A percentile compares a stretch with the other conserved stretches of the same genome.
Conservation (phyloP, 129 eudicot species). For the Rutidosis leptorrhynchoides region DNA sequence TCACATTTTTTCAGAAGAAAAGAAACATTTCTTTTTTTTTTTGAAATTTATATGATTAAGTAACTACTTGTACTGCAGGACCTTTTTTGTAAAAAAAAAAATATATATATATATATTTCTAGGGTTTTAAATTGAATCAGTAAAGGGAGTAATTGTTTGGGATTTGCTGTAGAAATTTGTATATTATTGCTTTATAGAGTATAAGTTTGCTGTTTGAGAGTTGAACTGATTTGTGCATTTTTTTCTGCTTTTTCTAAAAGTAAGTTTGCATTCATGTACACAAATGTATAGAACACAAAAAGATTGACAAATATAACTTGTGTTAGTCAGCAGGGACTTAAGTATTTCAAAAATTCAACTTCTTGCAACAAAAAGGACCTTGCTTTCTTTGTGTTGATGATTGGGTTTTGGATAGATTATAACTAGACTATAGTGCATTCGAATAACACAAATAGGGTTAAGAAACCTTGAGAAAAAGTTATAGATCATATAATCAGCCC, state of each 20-base stretch:
- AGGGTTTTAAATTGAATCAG: conserved; percentile 9
- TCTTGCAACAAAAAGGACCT: background rate
- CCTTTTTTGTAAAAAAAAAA: background rate
- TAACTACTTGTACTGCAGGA: background rate
- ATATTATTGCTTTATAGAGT: conserved; percentile 16
- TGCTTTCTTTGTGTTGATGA: conserved; percentile 8
- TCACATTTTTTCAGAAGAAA: background rate
- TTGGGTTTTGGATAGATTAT: background rate
- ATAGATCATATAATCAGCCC: background rate
- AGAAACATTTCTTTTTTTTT: background rate
- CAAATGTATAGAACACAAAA: conserved; percentile 6
- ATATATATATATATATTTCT: too few species aligned
- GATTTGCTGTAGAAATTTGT: conserved; percentile 16
- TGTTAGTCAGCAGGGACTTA: background rate
- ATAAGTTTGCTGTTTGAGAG: conserved; percentile 15
- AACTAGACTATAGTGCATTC: background rate
- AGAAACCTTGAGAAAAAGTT: background rate
- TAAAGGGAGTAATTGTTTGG: background rate
- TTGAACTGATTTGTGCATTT: conserved; percentile 5
- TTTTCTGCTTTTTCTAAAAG: background rate
- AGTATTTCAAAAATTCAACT: background rate
- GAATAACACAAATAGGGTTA: conserved; percentile 6
- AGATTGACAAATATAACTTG: conserved; percentile 8
- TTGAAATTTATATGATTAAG: background rate
- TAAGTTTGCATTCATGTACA: background rate